These are phyloP conservation scores for Petasospora rhodanensis DNA, from an alignment of 1,139 yeast species.

Conservation along the genomic window DNA sequence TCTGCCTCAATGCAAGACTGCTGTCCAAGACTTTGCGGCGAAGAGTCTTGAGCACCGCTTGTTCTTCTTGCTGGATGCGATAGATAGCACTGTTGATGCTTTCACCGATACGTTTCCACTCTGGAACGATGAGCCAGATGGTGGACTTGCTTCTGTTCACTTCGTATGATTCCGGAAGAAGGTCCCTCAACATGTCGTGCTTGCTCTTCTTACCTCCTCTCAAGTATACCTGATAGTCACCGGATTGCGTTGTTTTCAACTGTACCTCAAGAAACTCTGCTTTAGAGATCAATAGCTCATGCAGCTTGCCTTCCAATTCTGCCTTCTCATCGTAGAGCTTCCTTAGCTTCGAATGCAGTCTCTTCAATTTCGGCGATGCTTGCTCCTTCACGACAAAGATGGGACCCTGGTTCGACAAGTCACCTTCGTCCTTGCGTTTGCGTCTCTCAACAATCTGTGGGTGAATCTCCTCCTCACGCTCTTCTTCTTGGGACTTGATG, in stretches of 20 bases:
- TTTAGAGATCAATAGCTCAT: slow-evolving; percentile 10
- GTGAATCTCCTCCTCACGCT: slow-evolving; percentile 9
- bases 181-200: slow-evolving; percentile 4
- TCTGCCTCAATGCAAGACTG: slow-evolving; percentile 27
- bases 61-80: slow-evolving; percentile 30
- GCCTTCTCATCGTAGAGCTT: slow-evolving; percentile 29
- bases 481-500: slow-evolving; percentile 15
- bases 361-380: slow-evolving; percentile 28
- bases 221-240: slow-evolving; percentile 18
- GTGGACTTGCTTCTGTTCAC: slow-evolving; percentile 27
- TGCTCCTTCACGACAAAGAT: slow-evolving; percentile 26
- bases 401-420: not conserved
- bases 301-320: slow-evolving; percentile 25
- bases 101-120: slow-evolving; percentile 35
- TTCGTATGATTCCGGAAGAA: slow-evolving; percentile 8
- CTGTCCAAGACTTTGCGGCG: slow-evolving; percentile 27
- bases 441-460: slow-evolving; percentile 9
- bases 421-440: no score
- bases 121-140: slow-evolving; percentile 29
- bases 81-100: slow-evolving; percentile 23
- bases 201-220: slow-evolving; percentile 13
- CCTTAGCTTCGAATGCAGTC: slow-evolving; percentile 35
- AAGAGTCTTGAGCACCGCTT: slow-evolving; percentile 24
- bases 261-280: slow-evolving; percentile 16
- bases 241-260: slow-evolving; percentile 14